Conservation (phyloP, 768 basidiomycete species). For the Leucosporidium scottii region DNA sequence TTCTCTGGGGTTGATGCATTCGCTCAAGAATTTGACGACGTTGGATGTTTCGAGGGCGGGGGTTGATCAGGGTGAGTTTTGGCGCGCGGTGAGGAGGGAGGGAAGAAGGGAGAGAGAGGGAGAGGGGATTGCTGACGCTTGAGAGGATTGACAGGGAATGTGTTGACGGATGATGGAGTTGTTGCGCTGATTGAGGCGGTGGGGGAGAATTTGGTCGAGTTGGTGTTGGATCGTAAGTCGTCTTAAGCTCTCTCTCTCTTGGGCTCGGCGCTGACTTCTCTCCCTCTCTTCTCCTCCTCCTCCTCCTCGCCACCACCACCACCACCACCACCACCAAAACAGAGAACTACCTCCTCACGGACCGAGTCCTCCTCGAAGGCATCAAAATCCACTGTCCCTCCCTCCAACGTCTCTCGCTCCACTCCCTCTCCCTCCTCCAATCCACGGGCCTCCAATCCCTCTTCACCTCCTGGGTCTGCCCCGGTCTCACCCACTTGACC, state of each 20-base stretch:
- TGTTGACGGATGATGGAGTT: background rate
- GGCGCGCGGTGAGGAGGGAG: background rate
- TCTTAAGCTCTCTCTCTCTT: background rate
- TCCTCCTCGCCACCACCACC: background rate
- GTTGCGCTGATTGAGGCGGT: slow-evolving; percentile 1
- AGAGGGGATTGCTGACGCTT: no score
- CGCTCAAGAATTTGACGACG: slow-evolving; percentile 48
- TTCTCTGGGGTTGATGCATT: slow-evolving; percentile 54
- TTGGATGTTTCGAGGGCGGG: slow-evolving; percentile 66
- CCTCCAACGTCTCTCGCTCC: slow-evolving; percentile 54
- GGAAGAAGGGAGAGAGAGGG: background rate
- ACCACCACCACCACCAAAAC: background rate
- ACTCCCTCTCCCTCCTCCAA: slow-evolving; percentile 57
- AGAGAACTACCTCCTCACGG: slow-evolving; percentile 41
- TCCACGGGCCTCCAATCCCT: slow-evolving; percentile 63
- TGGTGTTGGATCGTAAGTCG: slow-evolving; percentile 7
- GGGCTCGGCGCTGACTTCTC: background rate
- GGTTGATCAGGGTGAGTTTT: background rate
- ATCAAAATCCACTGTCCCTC: slow-evolving; percentile 49
- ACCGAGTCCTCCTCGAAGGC: slow-evolving; percentile 57
- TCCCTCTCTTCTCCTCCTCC: no score
- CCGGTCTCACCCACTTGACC: slow-evolving; percentile 47
- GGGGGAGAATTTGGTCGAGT: slow-evolving; percentile 2
- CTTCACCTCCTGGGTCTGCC: slow-evolving; percentile 46
- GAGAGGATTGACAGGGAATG: background rate